phyloP scores from a whole-genome alignment of 495 filamentous ascomycete species.

The Barbatosphaeria neglecta region DNA sequence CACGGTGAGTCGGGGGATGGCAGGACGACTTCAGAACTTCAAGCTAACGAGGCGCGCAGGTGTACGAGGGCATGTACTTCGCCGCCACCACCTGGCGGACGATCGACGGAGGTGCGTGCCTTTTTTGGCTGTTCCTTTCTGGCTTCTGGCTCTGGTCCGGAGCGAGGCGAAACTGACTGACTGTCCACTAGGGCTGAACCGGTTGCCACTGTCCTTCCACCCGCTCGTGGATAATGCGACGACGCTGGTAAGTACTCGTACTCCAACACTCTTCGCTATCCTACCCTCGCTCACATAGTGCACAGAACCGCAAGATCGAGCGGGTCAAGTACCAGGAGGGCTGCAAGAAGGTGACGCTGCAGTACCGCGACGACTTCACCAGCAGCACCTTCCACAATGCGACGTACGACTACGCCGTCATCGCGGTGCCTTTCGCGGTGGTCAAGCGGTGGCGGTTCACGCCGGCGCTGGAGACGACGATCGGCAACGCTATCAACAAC shows the following conservation, averaged over 20 bases:
- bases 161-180: no score
- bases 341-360: slow-evolving; percentile 33
- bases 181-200: slow-evolving; percentile 28
- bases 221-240: slow-evolving; percentile 45
- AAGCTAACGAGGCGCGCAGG: slow-evolving; percentile 2
- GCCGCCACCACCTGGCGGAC: slow-evolving; percentile 47
- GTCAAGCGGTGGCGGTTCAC: slow-evolving; percentile 43
- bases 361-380: slow-evolving; percentile 32
- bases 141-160: background rate
- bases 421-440: slow-evolving; percentile 50
- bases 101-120: slow-evolving; percentile 42
- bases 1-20: slow-evolving; percentile 3
- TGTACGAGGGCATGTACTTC: slow-evolving; percentile 49
- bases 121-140: background rate
- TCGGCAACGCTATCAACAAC: slow-evolving; percentile 48
- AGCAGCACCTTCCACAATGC: slow-evolving; percentile 31
- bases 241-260: slow-evolving; percentile 30
- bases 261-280: background rate
- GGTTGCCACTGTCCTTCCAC: slow-evolving; percentile 49
- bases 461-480: slow-evolving; percentile 17
- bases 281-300: background rate
- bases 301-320: slow-evolving; percentile 33
- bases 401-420: slow-evolving; percentile 53
- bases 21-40: background rate
- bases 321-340: slow-evolving; percentile 28